Evolutionary conservation across 148 eudicot genomes (phyloP), one percentile per base, ranked within the genome.

Genomic region (Camellia japonica): DNA sequence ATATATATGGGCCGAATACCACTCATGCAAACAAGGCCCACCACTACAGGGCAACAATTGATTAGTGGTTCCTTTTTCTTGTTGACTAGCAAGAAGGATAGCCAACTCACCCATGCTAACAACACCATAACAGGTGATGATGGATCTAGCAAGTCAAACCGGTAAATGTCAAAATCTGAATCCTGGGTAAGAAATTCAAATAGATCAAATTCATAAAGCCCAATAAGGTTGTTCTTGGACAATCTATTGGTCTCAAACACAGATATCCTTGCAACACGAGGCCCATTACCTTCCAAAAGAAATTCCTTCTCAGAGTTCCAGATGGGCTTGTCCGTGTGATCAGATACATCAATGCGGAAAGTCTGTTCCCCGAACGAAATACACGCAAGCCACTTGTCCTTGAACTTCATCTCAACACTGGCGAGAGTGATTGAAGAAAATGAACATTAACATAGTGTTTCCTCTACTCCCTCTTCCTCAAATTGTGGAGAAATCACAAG

Each of bases 101-200:
- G 98, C 97, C 87, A 95, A 84, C 88, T 95, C 98, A 80, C 93
- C 98, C 80, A 95, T 83, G 88, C 92, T 87, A 77, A 95, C 98
- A 81, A 81, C 90, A 75, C 94, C 94, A 83, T 95, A 90, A 78
- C 89, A n/a, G n/a, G n/a, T n/a, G n/a, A n/a, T n/a, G n/a, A n/a
- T n/a, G n/a, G n/a, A n/a, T n/a, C n/a, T n/a, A n/a, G n/a, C n/a
- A n/a, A n/a, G n/a, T n/a, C n/a, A n/a, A n/a, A n/a, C n/a, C n/a
- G n/a, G n/a, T n/a, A n/a, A n/a, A n/a, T n/a, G n/a, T n/a, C n/a
- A n/a, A n/a, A n/a, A n/a, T n/a, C n/a, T n/a, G n/a, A n/a, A n/a
- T n/a, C 98, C 98, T 80, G 87, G 65, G 94, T 83, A 67, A 95
- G 90, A 86, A 87, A 93, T 59, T 90, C 85, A 73, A 90, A 81